Percentiles rank a stretch among this genome's conserved stretches.
Evolutionary conservation across 1,139 yeast species (phyloP).

Genomic region (Candida sojae): DNA sequence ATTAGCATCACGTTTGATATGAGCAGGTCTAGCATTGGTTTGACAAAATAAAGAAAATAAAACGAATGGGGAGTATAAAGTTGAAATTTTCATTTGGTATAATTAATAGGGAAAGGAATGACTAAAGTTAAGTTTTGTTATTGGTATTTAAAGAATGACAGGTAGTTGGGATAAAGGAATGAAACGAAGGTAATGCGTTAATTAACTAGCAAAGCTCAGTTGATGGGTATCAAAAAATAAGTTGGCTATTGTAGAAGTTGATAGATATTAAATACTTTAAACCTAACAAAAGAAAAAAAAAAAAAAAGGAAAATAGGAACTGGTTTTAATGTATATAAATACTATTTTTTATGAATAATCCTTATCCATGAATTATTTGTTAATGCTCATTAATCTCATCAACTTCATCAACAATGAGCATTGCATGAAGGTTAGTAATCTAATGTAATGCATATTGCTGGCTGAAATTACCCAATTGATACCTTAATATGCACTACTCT

Average conservation of each 20-base stretch:
- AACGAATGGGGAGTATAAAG: slow-evolving; percentile 21
- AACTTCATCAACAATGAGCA: neutral
- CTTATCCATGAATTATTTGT: neutral
- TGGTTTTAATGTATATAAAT: neutral
- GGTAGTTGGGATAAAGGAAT: slow-evolving; percentile 1
- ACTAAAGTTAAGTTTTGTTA: slow-evolving; percentile 18
- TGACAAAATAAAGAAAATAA: slow-evolving; percentile 20
- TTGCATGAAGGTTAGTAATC: neutral
- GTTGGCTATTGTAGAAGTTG: neutral
- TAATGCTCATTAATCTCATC: neutral
- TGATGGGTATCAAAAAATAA: neutral
- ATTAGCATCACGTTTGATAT: slow-evolving; percentile 14
- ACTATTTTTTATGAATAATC: neutral
- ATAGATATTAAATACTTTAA: too few relatives aligned
- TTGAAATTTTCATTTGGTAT: slow-evolving; percentile 34
- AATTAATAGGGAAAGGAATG: slow-evolving; percentile 15
- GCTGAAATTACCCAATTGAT: neutral
- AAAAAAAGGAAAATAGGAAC: neutral
- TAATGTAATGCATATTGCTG: neutral
- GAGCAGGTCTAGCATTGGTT: slow-evolving; percentile 31
- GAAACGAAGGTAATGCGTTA: neutral
- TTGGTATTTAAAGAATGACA: slow-evolving; percentile 1
- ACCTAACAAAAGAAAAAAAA: too few relatives aligned
- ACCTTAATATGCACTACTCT: neutral
- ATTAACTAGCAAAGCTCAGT: neutral